Evolutionary conservation across 139 green algal species (phyloP).

Genomic region (Chlorella ohadii): DNA sequence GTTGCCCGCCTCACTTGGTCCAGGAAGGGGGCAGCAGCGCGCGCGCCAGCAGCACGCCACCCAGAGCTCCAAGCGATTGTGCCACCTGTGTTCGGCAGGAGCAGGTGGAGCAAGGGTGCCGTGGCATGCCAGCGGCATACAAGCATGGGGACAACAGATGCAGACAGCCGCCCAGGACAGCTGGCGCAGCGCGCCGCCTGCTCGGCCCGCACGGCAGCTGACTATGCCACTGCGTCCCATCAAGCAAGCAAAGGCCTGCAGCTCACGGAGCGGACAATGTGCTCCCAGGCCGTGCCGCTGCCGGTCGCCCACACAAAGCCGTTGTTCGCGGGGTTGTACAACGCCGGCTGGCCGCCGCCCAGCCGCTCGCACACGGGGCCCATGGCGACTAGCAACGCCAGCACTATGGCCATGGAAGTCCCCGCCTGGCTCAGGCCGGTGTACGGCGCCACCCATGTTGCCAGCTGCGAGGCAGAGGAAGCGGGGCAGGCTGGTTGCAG

Average conservation of each 20-base stretch:
- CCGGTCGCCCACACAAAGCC: neutral
- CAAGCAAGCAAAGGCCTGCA: no score
- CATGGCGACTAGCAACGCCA: constrained; percentile 8
- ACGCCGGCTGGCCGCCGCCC: constrained; percentile 4
- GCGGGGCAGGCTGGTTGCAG: neutral
- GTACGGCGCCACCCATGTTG: neutral
- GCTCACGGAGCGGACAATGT: constrained; percentile 7
- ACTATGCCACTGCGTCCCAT: no score
- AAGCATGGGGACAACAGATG: neutral
- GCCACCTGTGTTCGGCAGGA: neutral
- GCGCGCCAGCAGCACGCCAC: neutral
- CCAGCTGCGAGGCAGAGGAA: constrained; percentile 10
- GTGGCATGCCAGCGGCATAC: neutral
- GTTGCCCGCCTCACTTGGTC: neutral
- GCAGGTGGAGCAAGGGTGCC: neutral
- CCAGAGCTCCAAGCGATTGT: neutral
- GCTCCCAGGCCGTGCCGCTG: constrained; percentile 14
- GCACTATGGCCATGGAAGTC: neutral
- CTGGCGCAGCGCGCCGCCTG: neutral
- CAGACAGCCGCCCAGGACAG: neutral
- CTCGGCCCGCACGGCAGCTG: no score
- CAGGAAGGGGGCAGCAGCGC: neutral
- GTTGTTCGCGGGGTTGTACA: constrained; percentile 27
- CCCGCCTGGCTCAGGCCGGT: neutral
- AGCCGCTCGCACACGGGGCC: neutral